phyloP scores from a whole-genome alignment of 2,329 filamentous ascomycete genomes.

The Rhinocladiella mackenziei region DNA sequence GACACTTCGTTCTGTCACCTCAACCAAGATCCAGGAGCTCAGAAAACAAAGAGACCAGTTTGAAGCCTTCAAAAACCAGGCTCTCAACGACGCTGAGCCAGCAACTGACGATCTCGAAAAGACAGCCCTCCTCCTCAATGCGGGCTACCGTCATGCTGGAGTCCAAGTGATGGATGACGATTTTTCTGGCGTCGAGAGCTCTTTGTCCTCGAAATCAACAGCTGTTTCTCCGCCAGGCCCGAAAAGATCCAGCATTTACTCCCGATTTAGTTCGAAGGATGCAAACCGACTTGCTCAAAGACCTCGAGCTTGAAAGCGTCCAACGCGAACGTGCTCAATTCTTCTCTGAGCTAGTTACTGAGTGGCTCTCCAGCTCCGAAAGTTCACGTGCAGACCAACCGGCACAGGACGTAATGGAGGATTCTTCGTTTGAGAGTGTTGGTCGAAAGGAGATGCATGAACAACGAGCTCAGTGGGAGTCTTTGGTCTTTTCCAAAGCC shows the following conservation, averaged over 20 bases:
- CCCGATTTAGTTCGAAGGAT: constrained; percentile 44
- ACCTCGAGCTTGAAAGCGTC: constrained; percentile 49
- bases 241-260: constrained; percentile 53
- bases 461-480: constrained; percentile 53
- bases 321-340: constrained; percentile 55
- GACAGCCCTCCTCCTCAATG: constrained; percentile 37
- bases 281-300: constrained; percentile 46
- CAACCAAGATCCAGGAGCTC: constrained; percentile 56
- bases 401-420: constrained; percentile 30
- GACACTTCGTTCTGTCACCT: constrained; percentile 53
- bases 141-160: constrained; percentile 38
- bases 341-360: constrained; percentile 53
- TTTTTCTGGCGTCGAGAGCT: constrained; percentile 30
- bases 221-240: constrained; percentile 52
- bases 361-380: constrained; percentile 47
- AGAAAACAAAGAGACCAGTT: constrained; percentile 51
- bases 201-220: constrained; percentile 41
- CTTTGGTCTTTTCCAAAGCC: constrained; percentile 51
- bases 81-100: constrained; percentile 36
- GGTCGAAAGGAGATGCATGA: constrained; percentile 53
- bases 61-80: constrained; percentile 44
- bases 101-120: constrained; percentile 33
- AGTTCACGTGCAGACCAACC: constrained; percentile 15
- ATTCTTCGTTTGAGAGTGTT: constrained; percentile 44
- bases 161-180: constrained; percentile 37